phyloP scores from a whole-genome alignment of 1,284 basidiomycete species.

The Phenoliferia sp. region DNA sequence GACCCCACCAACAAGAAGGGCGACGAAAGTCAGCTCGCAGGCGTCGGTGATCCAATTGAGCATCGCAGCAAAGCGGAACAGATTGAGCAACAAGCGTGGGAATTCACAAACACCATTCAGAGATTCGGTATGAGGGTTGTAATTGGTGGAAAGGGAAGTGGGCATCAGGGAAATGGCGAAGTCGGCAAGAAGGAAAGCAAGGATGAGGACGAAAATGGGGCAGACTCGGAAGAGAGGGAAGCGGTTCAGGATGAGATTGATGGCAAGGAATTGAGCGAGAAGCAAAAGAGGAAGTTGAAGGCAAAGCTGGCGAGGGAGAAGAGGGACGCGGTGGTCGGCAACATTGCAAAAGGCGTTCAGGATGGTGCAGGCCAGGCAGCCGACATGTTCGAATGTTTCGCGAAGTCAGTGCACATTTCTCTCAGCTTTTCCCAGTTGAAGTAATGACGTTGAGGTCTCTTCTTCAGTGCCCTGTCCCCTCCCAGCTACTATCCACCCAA shows the following conservation, averaged over 20 bases:
- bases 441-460: neutral
- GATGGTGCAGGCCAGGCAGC: constrained; percentile 43
- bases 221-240: constrained; percentile 32
- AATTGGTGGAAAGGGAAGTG: constrained; percentile 38
- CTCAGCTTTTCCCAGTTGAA: neutral
- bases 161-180: constrained; percentile 43
- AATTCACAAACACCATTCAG: constrained; percentile 43
- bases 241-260: constrained; percentile 32
- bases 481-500: constrained; percentile 43
- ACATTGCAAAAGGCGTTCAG: constrained; percentile 45
- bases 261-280: constrained; percentile 33
- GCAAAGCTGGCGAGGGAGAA: constrained; percentile 44
- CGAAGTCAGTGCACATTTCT: constrained; percentile 41
- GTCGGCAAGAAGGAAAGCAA: constrained; percentile 41
- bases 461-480: constrained; percentile 42
- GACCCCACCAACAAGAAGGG: constrained; percentile 45
- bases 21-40: constrained; percentile 45
- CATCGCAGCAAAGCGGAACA: constrained; percentile 46
- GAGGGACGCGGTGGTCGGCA: constrained; percentile 44
- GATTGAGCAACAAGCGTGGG: constrained; percentile 47
- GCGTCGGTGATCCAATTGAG: constrained; percentile 41
- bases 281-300: constrained; percentile 41
- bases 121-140: constrained; percentile 43
- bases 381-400: constrained; percentile 43
- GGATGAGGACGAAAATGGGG: constrained; percentile 13